A percentile compares a stretch with the other conserved stretches of the same genome.
Conservation (phyloP, 805 yeast species). For the Dipodascus albidus region DNA sequence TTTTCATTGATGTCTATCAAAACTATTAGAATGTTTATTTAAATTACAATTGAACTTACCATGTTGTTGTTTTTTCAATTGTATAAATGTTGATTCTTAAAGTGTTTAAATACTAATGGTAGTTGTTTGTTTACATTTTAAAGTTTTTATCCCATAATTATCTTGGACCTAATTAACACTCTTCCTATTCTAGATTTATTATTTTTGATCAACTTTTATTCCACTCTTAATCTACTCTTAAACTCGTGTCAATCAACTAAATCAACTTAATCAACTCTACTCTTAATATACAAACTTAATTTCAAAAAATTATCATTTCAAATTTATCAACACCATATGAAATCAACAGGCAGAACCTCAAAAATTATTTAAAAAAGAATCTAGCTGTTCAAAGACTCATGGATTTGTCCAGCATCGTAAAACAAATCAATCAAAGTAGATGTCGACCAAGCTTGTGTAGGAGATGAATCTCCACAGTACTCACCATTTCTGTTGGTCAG, state of each 20-base stretch:
- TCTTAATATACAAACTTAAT: no score
- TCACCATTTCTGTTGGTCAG: constrained; percentile 82
- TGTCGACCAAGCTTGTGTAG: constrained; percentile 95
- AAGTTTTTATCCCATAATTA: neutral
- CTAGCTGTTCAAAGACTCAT: neutral
- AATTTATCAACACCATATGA: neutral
- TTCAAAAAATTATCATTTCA: neutral
- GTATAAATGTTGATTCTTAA: neutral
- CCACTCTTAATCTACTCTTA: no score
- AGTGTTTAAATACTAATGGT: neutral
- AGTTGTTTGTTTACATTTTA: neutral
- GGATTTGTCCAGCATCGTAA: constrained; percentile 32
- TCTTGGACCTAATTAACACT: no score
- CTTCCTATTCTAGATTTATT: no score
- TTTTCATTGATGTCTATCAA: neutral
- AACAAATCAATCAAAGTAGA: constrained; percentile 75
- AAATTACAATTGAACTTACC: no score
- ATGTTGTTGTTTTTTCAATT: no score
- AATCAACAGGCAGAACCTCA: neutral
- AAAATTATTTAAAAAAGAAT: no score
- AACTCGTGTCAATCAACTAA: no score
- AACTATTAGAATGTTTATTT: neutral
- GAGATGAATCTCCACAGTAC: constrained; percentile 75
- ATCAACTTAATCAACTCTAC: no score
- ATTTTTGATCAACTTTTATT: neutral